Base-by-base conservation (phyloP, 1,284 basidiomycete genomes). In the Coniferiporia sulphurascens region DNA sequence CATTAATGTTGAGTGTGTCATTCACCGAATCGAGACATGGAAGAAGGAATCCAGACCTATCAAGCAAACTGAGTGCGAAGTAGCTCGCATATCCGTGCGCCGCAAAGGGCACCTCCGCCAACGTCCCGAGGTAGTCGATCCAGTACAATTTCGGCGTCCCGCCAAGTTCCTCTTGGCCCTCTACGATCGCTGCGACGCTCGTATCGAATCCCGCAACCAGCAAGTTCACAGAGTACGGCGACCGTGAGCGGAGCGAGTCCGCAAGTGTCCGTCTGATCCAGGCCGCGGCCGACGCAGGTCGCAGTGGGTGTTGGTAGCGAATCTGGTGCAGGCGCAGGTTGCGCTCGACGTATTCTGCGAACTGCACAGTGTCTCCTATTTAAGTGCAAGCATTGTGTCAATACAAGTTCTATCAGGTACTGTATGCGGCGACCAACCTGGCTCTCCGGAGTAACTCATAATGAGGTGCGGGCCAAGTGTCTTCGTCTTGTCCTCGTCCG, bases 401-500 rank as follows among this genome's bases (percentile, higher is more conserved):
- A 36, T 43, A 46, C 17, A 44, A 53, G 21, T 17, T 56, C 59
- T n/a, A 46, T 32, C 48, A 27, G 38, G 10, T 55, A 12, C 21
- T 50, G 50, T 38, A 55, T 48, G 50, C 52, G 6, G 6, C 15
- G 35, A 50, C 41, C 56, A 56, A 90, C 93, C 91, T 73, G 93
- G 91, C 73, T 98, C 94, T 64, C 95, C 95, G 66, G 91, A 91
- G 74, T 89, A 95, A 0, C 95, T 87, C 93, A 99, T 97, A 69
- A 97, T 85, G 17, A 99, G 80, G 72, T 98, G 93, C 44, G 95
- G 87, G 65, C 91, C 89, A 41, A 99, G 81, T 36, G 84, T 81
- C 76, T 95, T 95, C 78, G 96, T 95, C 80, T 99, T 98, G 82
- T 99, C 96, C 77, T 95, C 91, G 75, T 98, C 93, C 35, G 83